These are phyloP conservation scores for Pichia sp. DNA, from an alignment of 1,139 yeast species.

Conservation along the genomic window DNA sequence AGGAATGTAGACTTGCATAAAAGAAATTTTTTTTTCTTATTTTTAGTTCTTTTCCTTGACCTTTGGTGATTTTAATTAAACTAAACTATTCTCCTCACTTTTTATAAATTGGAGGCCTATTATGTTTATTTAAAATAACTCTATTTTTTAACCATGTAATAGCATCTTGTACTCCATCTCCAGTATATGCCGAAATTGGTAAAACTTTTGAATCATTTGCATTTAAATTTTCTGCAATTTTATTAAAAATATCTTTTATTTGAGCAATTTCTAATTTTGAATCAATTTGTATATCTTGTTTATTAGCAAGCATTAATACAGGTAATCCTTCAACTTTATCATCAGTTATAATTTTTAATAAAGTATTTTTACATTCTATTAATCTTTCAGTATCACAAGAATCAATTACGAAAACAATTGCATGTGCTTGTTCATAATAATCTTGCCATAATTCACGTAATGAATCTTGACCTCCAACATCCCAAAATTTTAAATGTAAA, in stretches of 20 bases:
- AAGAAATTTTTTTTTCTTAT: too few relatives aligned
- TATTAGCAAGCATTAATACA: constrained; percentile 88
- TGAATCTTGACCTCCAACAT: constrained; percentile 88
- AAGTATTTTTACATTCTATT: constrained; percentile 71
- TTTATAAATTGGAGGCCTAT: constrained; percentile 52
- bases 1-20: too few relatives aligned
- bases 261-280: constrained; percentile 75
- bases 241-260: constrained; percentile 74
- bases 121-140: constrained; percentile 66
- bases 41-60: too few relatives aligned
- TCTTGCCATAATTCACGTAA: constrained; percentile 81
- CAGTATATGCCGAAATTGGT: constrained; percentile 84
- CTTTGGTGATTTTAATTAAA: too few relatives aligned
- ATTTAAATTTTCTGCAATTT: constrained; percentile 72
- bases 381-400: constrained; percentile 79
- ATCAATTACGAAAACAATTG: constrained; percentile 86
- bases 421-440: constrained; percentile 82
- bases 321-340: constrained; percentile 74
- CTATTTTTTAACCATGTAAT: constrained; percentile 84
- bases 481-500: constrained; percentile 75
- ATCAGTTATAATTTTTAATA: constrained; percentile 43
- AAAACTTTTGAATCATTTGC: constrained; percentile 88
- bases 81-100: background rate
- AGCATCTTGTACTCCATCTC: constrained; percentile 81
- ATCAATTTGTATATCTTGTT: constrained; percentile 66